These are phyloP conservation scores for Pholiota molesta DNA, from an alignment of 768 basidiomycete genomes.

Conservation along the genomic window DNA sequence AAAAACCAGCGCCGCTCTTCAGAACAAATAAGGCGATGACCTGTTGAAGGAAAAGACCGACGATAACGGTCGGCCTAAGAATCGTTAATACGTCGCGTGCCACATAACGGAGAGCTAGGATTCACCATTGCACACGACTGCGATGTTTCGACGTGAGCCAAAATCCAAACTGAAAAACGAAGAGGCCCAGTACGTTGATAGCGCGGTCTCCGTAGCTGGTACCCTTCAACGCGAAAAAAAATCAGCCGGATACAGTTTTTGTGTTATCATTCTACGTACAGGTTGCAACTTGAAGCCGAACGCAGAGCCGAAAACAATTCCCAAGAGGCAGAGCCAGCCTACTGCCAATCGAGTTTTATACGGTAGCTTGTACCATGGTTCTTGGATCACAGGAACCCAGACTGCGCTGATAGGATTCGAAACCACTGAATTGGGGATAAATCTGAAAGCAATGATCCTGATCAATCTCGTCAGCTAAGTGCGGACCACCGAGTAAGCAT, in stretches of 20 bases:
- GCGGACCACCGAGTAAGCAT: slow-evolving; percentile 19
- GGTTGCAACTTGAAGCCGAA: slow-evolving; percentile 65
- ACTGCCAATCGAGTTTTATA: slow-evolving; percentile 56
- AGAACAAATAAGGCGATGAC: slow-evolving; percentile 87
- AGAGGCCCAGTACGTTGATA: slow-evolving; percentile 79
- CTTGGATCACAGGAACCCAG: slow-evolving; percentile 67
- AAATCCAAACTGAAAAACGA: slow-evolving; percentile 79
- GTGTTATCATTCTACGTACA: slow-evolving; percentile 50
- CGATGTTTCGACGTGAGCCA: slow-evolving; percentile 68
- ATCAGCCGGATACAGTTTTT: not conserved
- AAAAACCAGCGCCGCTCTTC: slow-evolving; percentile 81
- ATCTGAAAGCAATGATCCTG: slow-evolving; percentile 84
- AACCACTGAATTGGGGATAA: slow-evolving; percentile 72
- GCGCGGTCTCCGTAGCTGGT: slow-evolving; percentile 61
- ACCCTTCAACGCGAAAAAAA: not conserved
- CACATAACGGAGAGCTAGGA: slow-evolving; percentile 2
- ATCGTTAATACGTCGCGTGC: not conserved
- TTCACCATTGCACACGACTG: slow-evolving; percentile 71
- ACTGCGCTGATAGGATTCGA: slow-evolving; percentile 71
- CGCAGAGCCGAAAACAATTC: slow-evolving; percentile 81
- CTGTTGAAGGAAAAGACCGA: slow-evolving; percentile 86
- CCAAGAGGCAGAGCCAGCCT: slow-evolving; percentile 80
- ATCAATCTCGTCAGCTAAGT: not conserved
- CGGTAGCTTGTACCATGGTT: slow-evolving; percentile 66
- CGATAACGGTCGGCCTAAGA: slow-evolving; percentile 82